Evolutionary conservation across 345 rosid species (phyloP).

Genomic region (Combretum micranthum): DNA sequence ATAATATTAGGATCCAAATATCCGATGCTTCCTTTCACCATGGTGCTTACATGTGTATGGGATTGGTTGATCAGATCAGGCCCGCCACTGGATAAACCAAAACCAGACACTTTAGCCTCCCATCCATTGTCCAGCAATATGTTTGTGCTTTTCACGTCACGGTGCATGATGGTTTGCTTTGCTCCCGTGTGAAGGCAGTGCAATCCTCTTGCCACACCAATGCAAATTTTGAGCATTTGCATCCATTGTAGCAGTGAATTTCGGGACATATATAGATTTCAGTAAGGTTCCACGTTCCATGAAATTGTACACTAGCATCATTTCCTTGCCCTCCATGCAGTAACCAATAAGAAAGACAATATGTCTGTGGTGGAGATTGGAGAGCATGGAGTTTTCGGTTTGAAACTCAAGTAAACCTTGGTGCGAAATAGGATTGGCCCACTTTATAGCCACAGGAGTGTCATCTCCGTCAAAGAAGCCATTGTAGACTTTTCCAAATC

Average conservation of each 20-base stretch:
- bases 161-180: slow-evolving; percentile 17
- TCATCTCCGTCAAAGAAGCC: slow-evolving; percentile 21
- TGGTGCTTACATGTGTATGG: slow-evolving; percentile 1
- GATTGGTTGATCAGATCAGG: slow-evolving; percentile 8
- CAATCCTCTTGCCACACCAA: slow-evolving; percentile 32
- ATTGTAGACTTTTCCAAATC: slow-evolving; percentile 34
- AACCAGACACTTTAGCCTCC: slow-evolving; percentile 14
- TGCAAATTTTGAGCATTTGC: slow-evolving; percentile 31
- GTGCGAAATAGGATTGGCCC: slow-evolving; percentile 22
- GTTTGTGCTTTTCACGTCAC: slow-evolving; percentile 18
- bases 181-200: slow-evolving; percentile 24
- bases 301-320: slow-evolving; percentile 37
- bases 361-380: slow-evolving; percentile 29
- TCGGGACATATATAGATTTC: slow-evolving; percentile 15
- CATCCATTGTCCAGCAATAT: slow-evolving; percentile 15
- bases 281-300: slow-evolving; percentile 20
- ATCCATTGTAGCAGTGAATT: slow-evolving; percentile 26
- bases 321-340: slow-evolving; percentile 30
- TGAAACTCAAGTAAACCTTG: slow-evolving; percentile 34
- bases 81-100: slow-evolving; percentile 17
- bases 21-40: slow-evolving; percentile 19
- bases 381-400: slow-evolving; percentile 33
- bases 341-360: slow-evolving; percentile 31
- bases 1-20: slow-evolving; percentile 16
- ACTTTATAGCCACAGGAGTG: slow-evolving; percentile 31